Evolutionary conservation across 2,329 filamentous ascomycete genomes (phyloP).

Genomic region (Cadophora malorum): DNA sequence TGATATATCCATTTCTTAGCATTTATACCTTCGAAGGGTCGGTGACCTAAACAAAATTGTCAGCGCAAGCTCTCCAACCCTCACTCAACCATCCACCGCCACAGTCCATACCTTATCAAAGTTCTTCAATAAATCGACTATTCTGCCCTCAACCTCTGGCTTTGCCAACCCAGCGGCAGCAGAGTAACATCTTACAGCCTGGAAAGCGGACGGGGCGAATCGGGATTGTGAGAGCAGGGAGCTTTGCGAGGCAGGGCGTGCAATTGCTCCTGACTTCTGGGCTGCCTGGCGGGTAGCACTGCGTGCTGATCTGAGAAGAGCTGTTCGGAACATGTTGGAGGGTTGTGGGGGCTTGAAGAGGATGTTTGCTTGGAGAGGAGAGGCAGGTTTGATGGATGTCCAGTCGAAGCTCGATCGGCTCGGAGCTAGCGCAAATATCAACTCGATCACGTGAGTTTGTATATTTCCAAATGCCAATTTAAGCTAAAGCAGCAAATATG

Average conservation of each 20-base stretch:
- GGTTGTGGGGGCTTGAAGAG: conserved; percentile 32
- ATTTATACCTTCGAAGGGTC: conserved; percentile 65
- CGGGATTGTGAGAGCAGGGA: conserved; percentile 67
- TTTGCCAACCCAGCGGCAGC: conserved; percentile 79
- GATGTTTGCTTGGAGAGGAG: conserved; percentile 26
- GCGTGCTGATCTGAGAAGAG: conserved; percentile 79
- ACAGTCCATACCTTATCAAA: conserved; percentile 85
- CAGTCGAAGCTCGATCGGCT: conserved; percentile 10
- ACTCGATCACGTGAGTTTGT: conserved; percentile 29
- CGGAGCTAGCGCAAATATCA: conserved; percentile 31
- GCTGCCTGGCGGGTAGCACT: conserved; percentile 54
- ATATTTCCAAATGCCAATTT: too few relatives aligned
- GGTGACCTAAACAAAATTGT: conserved; percentile 63
- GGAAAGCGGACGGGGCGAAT: conserved; percentile 68
- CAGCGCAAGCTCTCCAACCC: conserved; percentile 29
- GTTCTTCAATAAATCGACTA: conserved; percentile 90
- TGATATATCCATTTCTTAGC: background rate
- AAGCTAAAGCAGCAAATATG: too few relatives aligned
- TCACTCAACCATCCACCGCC: background rate
- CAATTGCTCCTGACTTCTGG: conserved; percentile 58
- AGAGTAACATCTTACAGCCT: conserved; percentile 84
- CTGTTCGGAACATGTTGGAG: conserved; percentile 85
- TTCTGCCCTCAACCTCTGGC: conserved; percentile 87
- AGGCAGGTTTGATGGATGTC: conserved; percentile 27
- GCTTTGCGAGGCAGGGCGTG: conserved; percentile 64